Percentiles rank a stretch among this genome's conserved stretches.
phyloP scores from a whole-genome alignment of 106 monocot genomes.

The Amphibolis antarctica region DNA sequence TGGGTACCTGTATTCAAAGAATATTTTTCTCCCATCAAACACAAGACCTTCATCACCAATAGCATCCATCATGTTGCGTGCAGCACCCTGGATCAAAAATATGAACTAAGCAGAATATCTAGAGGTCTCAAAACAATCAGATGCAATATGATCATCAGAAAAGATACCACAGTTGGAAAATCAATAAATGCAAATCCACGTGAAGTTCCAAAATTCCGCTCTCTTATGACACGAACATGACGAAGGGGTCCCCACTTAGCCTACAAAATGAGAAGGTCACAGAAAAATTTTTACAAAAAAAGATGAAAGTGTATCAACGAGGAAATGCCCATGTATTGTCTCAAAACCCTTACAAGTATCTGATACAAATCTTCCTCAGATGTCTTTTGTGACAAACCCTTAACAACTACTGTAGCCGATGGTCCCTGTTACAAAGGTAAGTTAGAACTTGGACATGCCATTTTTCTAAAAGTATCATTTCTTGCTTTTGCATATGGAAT shows the following conservation, averaged over 20 bases:
- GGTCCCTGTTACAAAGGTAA: slow-evolving; percentile 35
- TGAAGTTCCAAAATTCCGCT: slow-evolving; percentile 77
- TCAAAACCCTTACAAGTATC: slow-evolving; percentile 51
- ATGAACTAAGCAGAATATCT: neutral
- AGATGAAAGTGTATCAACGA: neutral
- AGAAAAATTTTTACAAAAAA: neutral
- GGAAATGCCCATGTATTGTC: neutral
- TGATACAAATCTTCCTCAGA: slow-evolving; percentile 89
- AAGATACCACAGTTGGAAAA: slow-evolving; percentile 75
- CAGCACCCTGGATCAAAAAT: slow-evolving; percentile 51
- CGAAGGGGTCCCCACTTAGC: slow-evolving; percentile 93
- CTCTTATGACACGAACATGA: slow-evolving; percentile 92
- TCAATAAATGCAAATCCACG: slow-evolving; percentile 99
- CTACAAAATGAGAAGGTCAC: slow-evolving; percentile 29
- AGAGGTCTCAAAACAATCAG: neutral
- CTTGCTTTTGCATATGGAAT: neutral
- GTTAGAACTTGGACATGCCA: too few species aligned
- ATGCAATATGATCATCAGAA: neutral
- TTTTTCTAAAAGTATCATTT: neutral
- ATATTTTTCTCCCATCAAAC: slow-evolving; percentile 82
- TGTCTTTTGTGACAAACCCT: slow-evolving; percentile 86
- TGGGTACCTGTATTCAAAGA: slow-evolving; percentile 95
- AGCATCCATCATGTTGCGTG: slow-evolving; percentile 76
- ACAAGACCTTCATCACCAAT: slow-evolving; percentile 69
- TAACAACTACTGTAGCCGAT: slow-evolving; percentile 92